phyloP scores from a whole-genome alignment of 2,329 filamentous ascomycete species.

The Parafenestella ontariensis region DNA sequence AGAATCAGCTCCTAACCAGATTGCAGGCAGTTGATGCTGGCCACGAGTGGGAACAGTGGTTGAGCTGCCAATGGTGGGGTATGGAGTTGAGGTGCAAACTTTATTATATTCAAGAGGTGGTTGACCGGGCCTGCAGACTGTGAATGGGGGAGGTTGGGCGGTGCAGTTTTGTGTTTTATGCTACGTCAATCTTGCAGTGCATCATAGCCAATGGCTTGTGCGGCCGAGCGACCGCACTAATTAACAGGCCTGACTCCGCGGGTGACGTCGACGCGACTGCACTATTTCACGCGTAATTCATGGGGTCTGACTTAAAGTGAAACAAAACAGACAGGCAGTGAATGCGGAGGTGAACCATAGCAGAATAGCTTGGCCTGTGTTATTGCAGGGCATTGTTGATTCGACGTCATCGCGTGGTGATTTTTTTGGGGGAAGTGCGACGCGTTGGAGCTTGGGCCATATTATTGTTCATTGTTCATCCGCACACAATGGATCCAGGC shows the following conservation, averaged over 20 bases:
- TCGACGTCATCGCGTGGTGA: slow-evolving; percentile 8
- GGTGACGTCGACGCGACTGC: slow-evolving; percentile 40
- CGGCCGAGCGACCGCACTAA: slow-evolving; percentile 1
- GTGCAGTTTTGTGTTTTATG: slow-evolving; percentile 12
- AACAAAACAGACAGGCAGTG: neutral
- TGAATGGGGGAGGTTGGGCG: slow-evolving; percentile 19
- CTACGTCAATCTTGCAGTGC: slow-evolving; percentile 24
- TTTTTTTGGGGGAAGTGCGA: neutral
- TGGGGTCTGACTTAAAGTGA: neutral
- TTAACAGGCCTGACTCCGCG: slow-evolving; percentile 3
- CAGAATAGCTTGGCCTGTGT: neutral
- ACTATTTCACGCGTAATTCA: slow-evolving; percentile 27
- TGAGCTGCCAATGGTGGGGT: slow-evolving; percentile 6
- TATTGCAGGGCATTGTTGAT: neutral
- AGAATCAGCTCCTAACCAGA: neutral
- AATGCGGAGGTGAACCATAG: neutral
- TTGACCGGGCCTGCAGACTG: slow-evolving; percentile 1
- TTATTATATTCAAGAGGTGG: neutral
- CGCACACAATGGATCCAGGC: too few species aligned
- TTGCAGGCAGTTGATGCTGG: neutral
- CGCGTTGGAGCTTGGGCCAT: slow-evolving; percentile 3
- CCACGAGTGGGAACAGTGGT: neutral
- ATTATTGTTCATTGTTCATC: neutral
- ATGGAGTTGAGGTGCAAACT: slow-evolving; percentile 1
- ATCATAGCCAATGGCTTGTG: slow-evolving; percentile 19